A percentile compares a stretch with the other conserved stretches of the same genome.
These are phyloP conservation scores for Nephelium lappaceum DNA, from an alignment of 345 rosid genomes.

Conservation along the genomic window DNA sequence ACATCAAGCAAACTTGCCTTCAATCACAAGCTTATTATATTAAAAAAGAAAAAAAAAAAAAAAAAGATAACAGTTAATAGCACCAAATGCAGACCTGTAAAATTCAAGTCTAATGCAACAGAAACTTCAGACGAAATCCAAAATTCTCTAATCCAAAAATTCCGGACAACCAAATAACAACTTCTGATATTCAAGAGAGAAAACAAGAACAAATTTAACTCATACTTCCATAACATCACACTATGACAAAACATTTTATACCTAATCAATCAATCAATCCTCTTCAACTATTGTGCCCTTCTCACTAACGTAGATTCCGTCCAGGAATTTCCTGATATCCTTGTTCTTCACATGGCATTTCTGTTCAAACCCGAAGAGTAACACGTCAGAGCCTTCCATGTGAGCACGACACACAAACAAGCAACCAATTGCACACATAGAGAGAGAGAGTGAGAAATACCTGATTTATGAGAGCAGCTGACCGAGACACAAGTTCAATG, in stretches of 20 bases:
- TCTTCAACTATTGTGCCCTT: constrained; percentile 49
- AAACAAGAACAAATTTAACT: background rate
- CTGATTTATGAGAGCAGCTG: constrained; percentile 67
- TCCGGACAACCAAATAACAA: background rate
- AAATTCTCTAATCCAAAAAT: constrained; percentile 12
- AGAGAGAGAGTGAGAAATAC: constrained; percentile 19
- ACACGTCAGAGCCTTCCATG: background rate
- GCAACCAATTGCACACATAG: background rate
- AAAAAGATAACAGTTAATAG: background rate
- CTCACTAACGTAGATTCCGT: constrained; percentile 68
- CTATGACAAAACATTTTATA: background rate
- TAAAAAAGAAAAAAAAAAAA: too few relatives aligned
- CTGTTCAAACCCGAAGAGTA: constrained; percentile 32
- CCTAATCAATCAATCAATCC: constrained; percentile 44
- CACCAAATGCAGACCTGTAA: background rate
- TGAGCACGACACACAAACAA: background rate
- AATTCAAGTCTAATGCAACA: background rate
- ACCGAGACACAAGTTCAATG: constrained; percentile 61
- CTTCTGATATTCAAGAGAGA: constrained; percentile 6
- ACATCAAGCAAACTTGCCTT: too few relatives aligned
- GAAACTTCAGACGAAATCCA: background rate
- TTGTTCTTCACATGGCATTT: constrained; percentile 75
- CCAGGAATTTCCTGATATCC: constrained; percentile 67
- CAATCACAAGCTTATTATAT: too few relatives aligned
- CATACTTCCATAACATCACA: background rate